Conservation (phyloP, 1,284 basidiomycete species). For the Tetrapyrgos nigripes region DNA sequence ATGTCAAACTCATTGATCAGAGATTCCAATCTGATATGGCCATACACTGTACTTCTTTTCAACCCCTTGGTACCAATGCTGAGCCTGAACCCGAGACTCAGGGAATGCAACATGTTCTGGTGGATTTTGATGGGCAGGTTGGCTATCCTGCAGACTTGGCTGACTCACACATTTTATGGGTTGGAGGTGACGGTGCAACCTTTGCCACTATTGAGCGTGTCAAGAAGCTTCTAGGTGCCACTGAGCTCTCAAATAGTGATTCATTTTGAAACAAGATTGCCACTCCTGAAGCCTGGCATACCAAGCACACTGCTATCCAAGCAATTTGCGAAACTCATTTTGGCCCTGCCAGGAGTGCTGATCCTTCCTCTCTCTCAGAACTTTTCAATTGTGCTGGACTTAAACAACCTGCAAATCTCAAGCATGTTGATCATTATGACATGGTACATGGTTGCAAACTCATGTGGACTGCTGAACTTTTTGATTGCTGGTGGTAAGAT, state of each 20-base stretch:
- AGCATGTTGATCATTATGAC: neutral
- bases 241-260: neutral
- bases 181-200: conserved; percentile 19
- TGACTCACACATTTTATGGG: conserved; percentile 6
- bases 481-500: neutral
- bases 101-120: conserved; percentile 19
- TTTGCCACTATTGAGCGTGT: conserved; percentile 15
- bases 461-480: neutral
- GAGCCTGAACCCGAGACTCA: conserved; percentile 18
- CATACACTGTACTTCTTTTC: conserved; percentile 14
- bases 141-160: conserved; percentile 12
- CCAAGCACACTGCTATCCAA: conserved; percentile 8
- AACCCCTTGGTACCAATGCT: conserved; percentile 19
- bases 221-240: conserved; percentile 11
- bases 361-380: conserved; percentile 18
- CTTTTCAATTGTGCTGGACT: neutral
- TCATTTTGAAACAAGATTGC: conserved; percentile 1
- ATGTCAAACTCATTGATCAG: neutral
- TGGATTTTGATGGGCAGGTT: conserved; percentile 21
- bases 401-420: conserved; percentile 6
- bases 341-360: conserved; percentile 1
- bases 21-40: conserved; percentile 12
- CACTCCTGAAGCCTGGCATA: conserved; percentile 21
- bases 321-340: conserved; percentile 8
- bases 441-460: neutral